These are phyloP conservation scores for Isoetes engelmannii DNA, from an alignment of 83 land plant species.

Conservation along the genomic window DNA sequence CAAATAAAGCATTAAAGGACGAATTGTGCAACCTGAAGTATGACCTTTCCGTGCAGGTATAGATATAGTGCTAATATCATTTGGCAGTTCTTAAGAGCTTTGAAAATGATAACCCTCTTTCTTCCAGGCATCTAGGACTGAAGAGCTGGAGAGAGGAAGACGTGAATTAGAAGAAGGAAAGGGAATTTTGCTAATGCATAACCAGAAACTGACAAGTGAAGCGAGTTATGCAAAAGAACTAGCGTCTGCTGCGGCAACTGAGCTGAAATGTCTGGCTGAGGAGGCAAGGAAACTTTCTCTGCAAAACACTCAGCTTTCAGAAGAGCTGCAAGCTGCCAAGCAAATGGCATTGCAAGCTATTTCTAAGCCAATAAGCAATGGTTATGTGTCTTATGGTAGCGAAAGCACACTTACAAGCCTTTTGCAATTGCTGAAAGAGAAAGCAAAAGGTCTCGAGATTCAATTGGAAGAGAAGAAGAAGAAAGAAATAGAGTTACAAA, in stretches of 20 bases:
- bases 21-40: no score
- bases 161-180: background rate
- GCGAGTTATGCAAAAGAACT: conserved; percentile 13
- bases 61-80: no score
- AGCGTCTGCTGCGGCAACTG: conserved; percentile 9
- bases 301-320: conserved; percentile 2
- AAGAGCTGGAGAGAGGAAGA: background rate
- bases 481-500: conserved; percentile 37
- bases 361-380: no score
- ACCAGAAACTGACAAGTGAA: background rate
- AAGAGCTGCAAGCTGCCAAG: conserved; percentile 4
- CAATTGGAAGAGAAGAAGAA: conserved; percentile 40
- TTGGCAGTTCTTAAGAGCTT: no score
- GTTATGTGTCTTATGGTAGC: no score
- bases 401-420: no score
- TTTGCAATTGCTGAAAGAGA: no score
- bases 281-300: conserved; percentile 8
- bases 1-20: no score
- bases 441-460: conserved; percentile 38
- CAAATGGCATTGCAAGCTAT: no score
- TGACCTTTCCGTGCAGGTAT: no score
- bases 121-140: background rate
- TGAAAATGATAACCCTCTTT: no score
- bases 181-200: background rate
- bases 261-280: conserved; percentile 12